Conservation (phyloP, 106 monocot genomes). For the Chionographis japonica region DNA sequence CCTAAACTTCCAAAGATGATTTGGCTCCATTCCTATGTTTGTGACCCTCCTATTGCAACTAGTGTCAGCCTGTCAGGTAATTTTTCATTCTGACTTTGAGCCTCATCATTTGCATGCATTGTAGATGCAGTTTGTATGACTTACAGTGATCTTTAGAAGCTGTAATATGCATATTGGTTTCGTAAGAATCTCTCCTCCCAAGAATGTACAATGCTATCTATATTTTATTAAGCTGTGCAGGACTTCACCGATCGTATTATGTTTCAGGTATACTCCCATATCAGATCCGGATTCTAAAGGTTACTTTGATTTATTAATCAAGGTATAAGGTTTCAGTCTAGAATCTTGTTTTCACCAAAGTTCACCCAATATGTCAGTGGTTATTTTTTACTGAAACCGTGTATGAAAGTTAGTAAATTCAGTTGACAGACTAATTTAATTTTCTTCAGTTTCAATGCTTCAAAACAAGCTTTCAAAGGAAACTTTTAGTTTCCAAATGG, state of each 20-base stretch:
- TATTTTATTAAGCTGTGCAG: neutral
- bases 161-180: no score
- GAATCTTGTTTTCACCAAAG: neutral
- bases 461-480: no score
- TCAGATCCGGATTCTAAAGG: slow-evolving; percentile 94
- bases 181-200: no score
- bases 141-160: no score
- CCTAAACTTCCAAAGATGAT: no score
- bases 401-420: neutral
- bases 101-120: no score
- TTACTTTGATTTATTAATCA: slow-evolving; percentile 92
- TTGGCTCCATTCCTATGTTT: no score
- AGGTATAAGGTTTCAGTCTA: slow-evolving; percentile 39
- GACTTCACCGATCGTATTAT: neutral
- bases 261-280: slow-evolving; percentile 88
- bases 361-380: neutral
- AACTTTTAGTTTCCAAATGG: neutral
- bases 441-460: no score
- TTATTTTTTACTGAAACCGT: neutral
- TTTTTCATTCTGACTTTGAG: no score
- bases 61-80: no score
- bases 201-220: neutral
- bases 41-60: no score
- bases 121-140: no score
- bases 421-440: neutral